These are phyloP conservation scores for Miamiensis avidus DNA, from an alignment of 169 alveolate genomes.

Conservation along the genomic window DNA sequence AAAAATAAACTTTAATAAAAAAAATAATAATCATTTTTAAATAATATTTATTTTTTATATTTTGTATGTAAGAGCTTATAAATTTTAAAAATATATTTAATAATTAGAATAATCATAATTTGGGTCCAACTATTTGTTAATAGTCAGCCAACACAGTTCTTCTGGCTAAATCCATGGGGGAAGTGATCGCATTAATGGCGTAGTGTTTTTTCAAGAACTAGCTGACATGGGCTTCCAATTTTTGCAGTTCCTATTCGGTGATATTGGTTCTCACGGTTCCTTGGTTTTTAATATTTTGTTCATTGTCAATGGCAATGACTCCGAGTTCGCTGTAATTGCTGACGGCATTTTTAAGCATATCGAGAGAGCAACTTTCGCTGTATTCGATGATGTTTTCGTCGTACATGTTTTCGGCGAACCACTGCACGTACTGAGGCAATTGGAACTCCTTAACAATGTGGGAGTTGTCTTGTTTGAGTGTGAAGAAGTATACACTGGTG, in stretches of 20 bases:
- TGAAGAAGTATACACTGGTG: constrained; percentile 47
- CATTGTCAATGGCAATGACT: constrained; percentile 12
- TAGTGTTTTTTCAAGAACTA: not conserved
- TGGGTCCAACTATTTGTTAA: not conserved
- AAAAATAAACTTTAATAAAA: too few species aligned
- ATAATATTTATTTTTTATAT: too few species aligned
- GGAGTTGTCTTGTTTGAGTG: constrained; percentile 38
- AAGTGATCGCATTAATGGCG: not conserved
- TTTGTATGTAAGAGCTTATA: too few species aligned
- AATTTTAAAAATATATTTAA: too few species aligned
- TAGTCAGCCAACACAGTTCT: not conserved
- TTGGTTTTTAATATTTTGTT: too few species aligned
- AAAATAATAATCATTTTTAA: too few species aligned
- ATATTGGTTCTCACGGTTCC: not conserved
- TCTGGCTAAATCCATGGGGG: not conserved
- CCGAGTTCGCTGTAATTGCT: constrained; percentile 39
- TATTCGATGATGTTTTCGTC: constrained; percentile 58
- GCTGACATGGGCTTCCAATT: not conserved
- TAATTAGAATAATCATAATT: not conserved
- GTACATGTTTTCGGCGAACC: constrained; percentile 69
- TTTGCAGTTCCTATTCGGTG: not conserved
- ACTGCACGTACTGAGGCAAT: constrained; percentile 51
- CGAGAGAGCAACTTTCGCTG: constrained; percentile 70
- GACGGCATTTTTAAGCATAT: constrained; percentile 71
- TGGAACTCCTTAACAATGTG: constrained; percentile 18